Conservation (phyloP, 768 basidiomycete genomes). For the Russula olivacea region DNA sequence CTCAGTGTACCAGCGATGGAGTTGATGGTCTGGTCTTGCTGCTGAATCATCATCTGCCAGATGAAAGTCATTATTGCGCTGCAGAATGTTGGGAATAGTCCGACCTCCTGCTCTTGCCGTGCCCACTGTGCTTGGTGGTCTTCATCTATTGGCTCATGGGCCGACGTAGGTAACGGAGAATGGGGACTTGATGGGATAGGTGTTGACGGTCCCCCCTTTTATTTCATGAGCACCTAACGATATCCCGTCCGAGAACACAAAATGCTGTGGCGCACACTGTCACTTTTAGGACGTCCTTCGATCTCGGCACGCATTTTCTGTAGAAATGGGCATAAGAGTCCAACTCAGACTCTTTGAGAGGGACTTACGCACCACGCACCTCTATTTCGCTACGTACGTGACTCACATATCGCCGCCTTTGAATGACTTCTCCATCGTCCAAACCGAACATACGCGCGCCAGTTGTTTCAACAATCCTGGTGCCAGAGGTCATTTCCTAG, state of each 20-base stretch:
- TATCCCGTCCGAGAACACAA: background rate
- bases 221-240: background rate
- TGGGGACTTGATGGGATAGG: constrained; percentile 4
- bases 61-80: background rate
- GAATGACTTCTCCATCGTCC: constrained; percentile 66
- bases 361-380: constrained; percentile 44
- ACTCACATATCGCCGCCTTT: constrained; percentile 69
- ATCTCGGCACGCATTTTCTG: constrained; percentile 74
- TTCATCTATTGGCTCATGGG: constrained; percentile 33
- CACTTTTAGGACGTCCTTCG: constrained; percentile 25
- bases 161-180: constrained; percentile 4
- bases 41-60: constrained; percentile 68
- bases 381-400: constrained; percentile 70
- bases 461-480: constrained; percentile 79
- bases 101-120: constrained; percentile 78
- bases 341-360: background rate
- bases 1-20: constrained; percentile 81
- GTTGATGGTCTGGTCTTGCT: constrained; percentile 87
- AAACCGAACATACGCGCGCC: constrained; percentile 83
- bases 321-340: constrained; percentile 20
- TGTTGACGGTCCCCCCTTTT: constrained; percentile 7
- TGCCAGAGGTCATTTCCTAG: background rate
- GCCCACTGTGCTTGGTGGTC: constrained; percentile 79
- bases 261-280: constrained; percentile 19
- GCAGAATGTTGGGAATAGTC: background rate